Conservation (phyloP, 2,329 filamentous ascomycete genomes). For the Nemania bipapillata region DNA sequence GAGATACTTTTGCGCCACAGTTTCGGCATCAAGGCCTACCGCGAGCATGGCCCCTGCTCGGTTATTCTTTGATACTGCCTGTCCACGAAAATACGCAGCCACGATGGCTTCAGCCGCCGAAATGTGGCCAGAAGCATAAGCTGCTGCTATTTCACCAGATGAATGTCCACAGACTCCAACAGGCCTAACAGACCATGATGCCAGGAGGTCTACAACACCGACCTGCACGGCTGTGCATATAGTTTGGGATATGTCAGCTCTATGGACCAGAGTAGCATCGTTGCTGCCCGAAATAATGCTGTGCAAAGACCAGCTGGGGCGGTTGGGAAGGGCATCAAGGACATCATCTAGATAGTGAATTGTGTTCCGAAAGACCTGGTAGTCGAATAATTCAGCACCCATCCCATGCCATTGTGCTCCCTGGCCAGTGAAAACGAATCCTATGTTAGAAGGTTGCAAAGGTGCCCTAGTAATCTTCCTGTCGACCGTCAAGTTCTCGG, state of each 20-base stretch:
- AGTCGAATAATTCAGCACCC: slow-evolving; percentile 40
- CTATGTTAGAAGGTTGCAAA: not conserved
- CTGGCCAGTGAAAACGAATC: slow-evolving; percentile 45
- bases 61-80: slow-evolving; percentile 5
- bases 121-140: slow-evolving; percentile 44
- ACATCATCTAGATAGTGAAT: slow-evolving; percentile 38
- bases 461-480: not conserved
- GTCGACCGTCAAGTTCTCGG: not conserved
- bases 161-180: slow-evolving; percentile 55
- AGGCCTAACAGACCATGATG: slow-evolving; percentile 49
- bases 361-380: slow-evolving; percentile 17
- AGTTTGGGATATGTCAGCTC: slow-evolving; percentile 47
- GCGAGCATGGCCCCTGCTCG: slow-evolving; percentile 35
- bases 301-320: slow-evolving; percentile 27
- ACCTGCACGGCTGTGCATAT: slow-evolving; percentile 52
- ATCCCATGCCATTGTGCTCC: slow-evolving; percentile 51
- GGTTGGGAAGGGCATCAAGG: slow-evolving; percentile 4
- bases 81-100: slow-evolving; percentile 39
- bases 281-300: slow-evolving; percentile 14
- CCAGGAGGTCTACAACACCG: slow-evolving; percentile 52
- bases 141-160: slow-evolving; percentile 50
- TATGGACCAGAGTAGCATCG: slow-evolving; percentile 12
- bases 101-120: slow-evolving; percentile 38
- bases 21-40: slow-evolving; percentile 29
- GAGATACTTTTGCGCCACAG: not conserved